phyloP scores from a whole-genome alignment of 371 early-diverging fungal genomes.

The Funneliformis caledonium region DNA sequence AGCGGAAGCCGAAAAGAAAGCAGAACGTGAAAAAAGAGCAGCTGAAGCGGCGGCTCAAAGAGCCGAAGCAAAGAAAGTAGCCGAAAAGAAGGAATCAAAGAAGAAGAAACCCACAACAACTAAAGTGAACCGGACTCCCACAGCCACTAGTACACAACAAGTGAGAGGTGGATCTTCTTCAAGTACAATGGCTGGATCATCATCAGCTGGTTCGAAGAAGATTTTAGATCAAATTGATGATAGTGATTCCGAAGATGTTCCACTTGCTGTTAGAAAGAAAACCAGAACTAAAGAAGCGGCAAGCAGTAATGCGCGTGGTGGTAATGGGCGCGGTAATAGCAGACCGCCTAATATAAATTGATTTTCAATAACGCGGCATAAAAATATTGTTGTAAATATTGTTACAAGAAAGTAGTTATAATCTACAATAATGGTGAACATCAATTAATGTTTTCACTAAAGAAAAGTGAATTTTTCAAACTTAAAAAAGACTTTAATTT shows the following conservation, averaged over 20 bases:
- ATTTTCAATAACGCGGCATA: not conserved
- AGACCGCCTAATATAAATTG: not conserved
- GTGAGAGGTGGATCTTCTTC: not conserved
- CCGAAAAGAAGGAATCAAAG: not conserved
- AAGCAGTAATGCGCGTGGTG: not conserved
- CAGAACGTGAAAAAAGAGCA: not conserved
- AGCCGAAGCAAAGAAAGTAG: not conserved
- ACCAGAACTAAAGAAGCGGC: not conserved
- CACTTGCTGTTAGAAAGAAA: not conserved
- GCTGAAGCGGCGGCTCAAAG: not conserved
- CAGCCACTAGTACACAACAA: not conserved
- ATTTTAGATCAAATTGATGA: not conserved
- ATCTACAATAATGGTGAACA: too few relatives aligned
- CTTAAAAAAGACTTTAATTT: too few relatives aligned
- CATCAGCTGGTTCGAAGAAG: not conserved
- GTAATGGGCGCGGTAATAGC: not conserved
- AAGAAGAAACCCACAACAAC: not conserved
- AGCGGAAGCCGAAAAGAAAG: not conserved
- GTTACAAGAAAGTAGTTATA: not conserved
- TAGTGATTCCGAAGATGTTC: not conserved
- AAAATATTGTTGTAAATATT: not conserved
- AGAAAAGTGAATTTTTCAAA: too few relatives aligned
- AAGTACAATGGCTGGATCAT: not conserved
- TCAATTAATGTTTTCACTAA: too few relatives aligned
- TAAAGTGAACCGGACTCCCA: not conserved